Evolutionary conservation across 306 rosid species (phyloP).

Genomic region (Cicer bijugum): DNA sequence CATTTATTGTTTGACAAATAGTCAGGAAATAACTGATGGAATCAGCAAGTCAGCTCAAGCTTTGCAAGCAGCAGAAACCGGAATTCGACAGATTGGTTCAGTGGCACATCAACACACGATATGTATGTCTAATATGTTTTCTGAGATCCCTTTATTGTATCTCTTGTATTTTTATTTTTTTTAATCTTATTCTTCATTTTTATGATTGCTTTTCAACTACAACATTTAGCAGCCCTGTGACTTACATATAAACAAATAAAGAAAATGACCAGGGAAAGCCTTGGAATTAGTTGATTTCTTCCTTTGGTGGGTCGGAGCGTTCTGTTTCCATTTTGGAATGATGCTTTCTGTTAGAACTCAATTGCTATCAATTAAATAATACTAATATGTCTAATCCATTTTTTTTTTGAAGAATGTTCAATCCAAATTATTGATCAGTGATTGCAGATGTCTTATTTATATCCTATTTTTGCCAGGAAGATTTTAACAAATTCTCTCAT

Average conservation of each 20-base stretch:
- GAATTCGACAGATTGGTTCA: slow-evolving; percentile 78
- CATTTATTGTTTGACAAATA: slow-evolving; percentile 47
- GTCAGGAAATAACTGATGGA: slow-evolving; percentile 93
- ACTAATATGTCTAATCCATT: neutral
- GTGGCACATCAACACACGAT: slow-evolving; percentile 86
- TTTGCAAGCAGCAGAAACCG: slow-evolving; percentile 88
- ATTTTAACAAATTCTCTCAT: neutral
- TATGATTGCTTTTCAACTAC: slow-evolving; percentile 27
- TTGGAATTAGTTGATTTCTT: slow-evolving; percentile 33
- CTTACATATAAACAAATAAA: slow-evolving; percentile 8
- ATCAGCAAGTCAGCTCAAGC: slow-evolving; percentile 89
- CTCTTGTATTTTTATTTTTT: neutral
- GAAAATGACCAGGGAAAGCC: neutral
- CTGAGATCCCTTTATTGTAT: slow-evolving; percentile 11
- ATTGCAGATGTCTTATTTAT: neutral
- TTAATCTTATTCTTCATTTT: slow-evolving; percentile 13
- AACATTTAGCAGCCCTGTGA: slow-evolving; percentile 29
- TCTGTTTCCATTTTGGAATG: slow-evolving; percentile 14
- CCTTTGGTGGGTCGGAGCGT: neutral
- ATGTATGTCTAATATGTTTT: slow-evolving; percentile 59
- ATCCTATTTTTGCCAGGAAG: slow-evolving; percentile 16
- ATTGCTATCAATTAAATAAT: slow-evolving; percentile 6
- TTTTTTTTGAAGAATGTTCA: neutral
- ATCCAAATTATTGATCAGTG: slow-evolving; percentile 5
- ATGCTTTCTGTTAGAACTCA: slow-evolving; percentile 19